Conservation (phyloP, 352 stramenopile genomes). For the Phytophthora cajani region DNA sequence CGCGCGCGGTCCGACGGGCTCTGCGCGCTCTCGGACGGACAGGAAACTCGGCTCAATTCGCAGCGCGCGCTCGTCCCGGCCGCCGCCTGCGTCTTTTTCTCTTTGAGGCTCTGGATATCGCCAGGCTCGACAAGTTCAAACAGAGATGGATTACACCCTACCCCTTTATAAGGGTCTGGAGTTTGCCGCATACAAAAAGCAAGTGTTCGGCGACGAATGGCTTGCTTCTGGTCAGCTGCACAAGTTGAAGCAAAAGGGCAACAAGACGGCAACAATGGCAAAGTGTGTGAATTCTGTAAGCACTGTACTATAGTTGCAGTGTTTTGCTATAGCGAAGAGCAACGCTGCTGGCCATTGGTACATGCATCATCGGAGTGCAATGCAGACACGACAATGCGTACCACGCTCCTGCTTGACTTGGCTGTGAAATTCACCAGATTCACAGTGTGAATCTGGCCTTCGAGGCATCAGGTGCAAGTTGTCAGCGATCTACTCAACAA, state of each 20-base stretch:
- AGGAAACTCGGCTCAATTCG: background rate
- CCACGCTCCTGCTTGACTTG: slow-evolving; percentile 21
- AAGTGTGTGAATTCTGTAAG: background rate
- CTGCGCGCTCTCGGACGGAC: background rate
- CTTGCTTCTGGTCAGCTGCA: slow-evolving; percentile 1
- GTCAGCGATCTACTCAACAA: background rate
- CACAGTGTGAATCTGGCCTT: slow-evolving; percentile 24
- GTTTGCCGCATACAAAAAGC: background rate
- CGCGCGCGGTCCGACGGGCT: background rate
- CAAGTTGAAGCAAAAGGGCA: slow-evolving; percentile 3
- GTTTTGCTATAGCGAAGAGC: background rate
- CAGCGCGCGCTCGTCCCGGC: background rate
- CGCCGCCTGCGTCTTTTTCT: slow-evolving; percentile 21
- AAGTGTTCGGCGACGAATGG: background rate
- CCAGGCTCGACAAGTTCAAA: slow-evolving; percentile 24
- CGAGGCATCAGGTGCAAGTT: background rate
- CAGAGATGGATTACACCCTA: slow-evolving; percentile 18
- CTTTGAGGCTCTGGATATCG: slow-evolving; percentile 17
- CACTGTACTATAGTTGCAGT: background rate
- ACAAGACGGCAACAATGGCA: background rate
- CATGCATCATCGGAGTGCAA: slow-evolving; percentile 3
- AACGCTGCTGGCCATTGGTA: background rate
- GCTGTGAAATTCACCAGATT: too few relatives aligned
- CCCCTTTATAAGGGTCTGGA: slow-evolving; percentile 13
- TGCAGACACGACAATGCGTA: slow-evolving; percentile 12